Base-by-base conservation (phyloP, 2,329 filamentous ascomycete species). In the Trichoderma hamatum region DNA sequence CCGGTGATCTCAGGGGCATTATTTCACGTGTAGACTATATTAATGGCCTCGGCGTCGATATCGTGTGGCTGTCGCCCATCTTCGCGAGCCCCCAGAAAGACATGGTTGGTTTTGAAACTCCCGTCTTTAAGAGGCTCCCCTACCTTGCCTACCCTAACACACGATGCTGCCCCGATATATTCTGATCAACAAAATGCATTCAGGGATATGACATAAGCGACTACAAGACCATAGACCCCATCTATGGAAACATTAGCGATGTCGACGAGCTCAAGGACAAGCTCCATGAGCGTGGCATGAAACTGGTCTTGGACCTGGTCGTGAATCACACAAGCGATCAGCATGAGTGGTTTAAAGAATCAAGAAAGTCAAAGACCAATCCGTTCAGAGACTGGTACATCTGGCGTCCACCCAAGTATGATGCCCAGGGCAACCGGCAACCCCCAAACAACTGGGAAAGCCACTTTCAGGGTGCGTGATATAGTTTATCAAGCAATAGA, bases 241-340 rank as follows among this genome's bases (percentile, higher is more conserved):
- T 84, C 19, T 93, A 92, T 71, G 91, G 91, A 19, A 88, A 88
- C 21, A 80, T 94, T 49, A 81, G 82, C 62, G 90, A 94, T 75
- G 86, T 93, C 26, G 89, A 92, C 61, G 76, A 80, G 1, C 78
- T 93, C 66, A 89, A 90, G 65, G 77, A 86, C 59, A 84, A 84
- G 28, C 84, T 88, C 30, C 89, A 92, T 70, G 77, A 84, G 36
- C 81, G 88, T 2, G 86, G 84, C 2, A 91, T 93, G 85, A 90
- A 89, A 75, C 80, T 93, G 13, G 84, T 93, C 26, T 85, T 93
- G 72, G 91, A 93, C 74, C 80, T 93, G 11, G 91, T 93, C 1
- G 86, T 92, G 65, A 93, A 93, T 71, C 91, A 94, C 76, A 93
- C 90, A 0, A 82, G 79, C 54, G 78, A 84, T 71, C 80, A 88